Evolutionary conservation across 768 basidiomycete species (phyloP).

Genomic region (Suillus luteus): DNA sequence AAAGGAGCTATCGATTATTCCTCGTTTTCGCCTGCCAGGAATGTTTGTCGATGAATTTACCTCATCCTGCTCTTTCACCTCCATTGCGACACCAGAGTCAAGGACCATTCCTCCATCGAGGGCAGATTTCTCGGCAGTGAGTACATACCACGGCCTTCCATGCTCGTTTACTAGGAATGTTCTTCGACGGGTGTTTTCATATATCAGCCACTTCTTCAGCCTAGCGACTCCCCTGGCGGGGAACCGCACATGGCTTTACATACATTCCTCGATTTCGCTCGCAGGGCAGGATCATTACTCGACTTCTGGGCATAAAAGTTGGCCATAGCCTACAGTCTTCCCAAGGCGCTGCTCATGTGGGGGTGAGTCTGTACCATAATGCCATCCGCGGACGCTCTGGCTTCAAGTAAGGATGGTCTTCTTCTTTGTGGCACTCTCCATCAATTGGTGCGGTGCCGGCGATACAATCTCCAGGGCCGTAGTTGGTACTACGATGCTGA

Average conservation of each 20-base stretch:
- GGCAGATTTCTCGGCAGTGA: too few relatives aligned
- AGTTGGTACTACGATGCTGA: conserved; percentile 21
- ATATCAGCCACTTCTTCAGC: neutral
- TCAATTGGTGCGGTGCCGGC: conserved; percentile 17
- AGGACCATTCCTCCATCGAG: too few relatives aligned
- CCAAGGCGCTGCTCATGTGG: too few relatives aligned
- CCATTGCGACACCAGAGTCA: too few relatives aligned
- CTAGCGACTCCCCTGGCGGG: neutral
- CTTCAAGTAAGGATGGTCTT: conserved; percentile 16
- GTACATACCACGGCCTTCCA: neutral
- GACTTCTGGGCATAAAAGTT: too few relatives aligned
- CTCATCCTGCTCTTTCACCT: neutral
- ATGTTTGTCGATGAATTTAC: neutral
- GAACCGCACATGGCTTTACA: neutral
- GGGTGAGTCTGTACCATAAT: too few relatives aligned
- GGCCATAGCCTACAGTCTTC: too few relatives aligned
- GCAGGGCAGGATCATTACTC: too few relatives aligned
- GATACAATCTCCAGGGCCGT: conserved; percentile 20
- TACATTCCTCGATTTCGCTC: neutral
- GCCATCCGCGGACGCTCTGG: too few relatives aligned
- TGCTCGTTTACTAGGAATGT: neutral
- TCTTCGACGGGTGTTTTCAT: neutral
- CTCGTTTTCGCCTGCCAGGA: neutral
- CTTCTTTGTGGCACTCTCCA: conserved; percentile 5
- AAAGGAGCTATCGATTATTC: neutral